Base-by-base conservation (phyloP, 2,329 filamentous ascomycete genomes). In the Cladosporium cucumerinum region DNA sequence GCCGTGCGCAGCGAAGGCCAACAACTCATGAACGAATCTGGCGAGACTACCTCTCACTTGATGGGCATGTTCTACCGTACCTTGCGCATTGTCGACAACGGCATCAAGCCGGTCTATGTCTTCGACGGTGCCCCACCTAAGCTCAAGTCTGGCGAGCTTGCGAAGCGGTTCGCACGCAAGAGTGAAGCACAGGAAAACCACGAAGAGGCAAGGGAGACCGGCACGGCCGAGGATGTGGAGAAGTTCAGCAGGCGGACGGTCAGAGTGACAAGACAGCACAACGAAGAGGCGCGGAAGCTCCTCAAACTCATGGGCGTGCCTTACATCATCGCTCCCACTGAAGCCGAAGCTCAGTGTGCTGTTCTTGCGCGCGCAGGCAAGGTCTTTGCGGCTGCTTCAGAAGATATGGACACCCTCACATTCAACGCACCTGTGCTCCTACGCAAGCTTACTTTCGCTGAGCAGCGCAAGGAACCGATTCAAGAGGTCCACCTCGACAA, bases 41-140 rank as follows among this genome's bases (percentile, higher is more conserved):
- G 95, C 74, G 93, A 98, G 78, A 99, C 95, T 1, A 99, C 95
- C 0, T 99, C 95, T 21, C 95, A 99, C 78, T 82, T 99, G 18
- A 98, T 99, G 93, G 95, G 95, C 75, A 94, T 99, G 88, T 99
- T 99, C 83, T 99, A 99, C 83, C 93, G 95, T 72, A 99, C 95
- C 2, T 85, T 99, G 7, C 93, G 95, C 72, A 98, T 99, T 82
- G 92, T 98, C 74, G 95, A 99, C 80, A 98, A 97, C 73, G 95
- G 95, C 65, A 98, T 99, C 82, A 99, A 99, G 77, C 95, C 95
- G 1, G 86, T 99, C 70, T 99, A 97, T 78, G 94, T 99, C 65
- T 99, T 99, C 77, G 95, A 99, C 72, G 95, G 95, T 65, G 93
- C 93, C 11, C 95, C 95, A 21, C 95, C 95, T 0, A 98, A 97